A percentile compares a stretch with the other conserved stretches of the same genome.
Evolutionary conservation across 495 filamentous ascomycete genomes (phyloP).

Genomic region (Podospora sp.): DNA sequence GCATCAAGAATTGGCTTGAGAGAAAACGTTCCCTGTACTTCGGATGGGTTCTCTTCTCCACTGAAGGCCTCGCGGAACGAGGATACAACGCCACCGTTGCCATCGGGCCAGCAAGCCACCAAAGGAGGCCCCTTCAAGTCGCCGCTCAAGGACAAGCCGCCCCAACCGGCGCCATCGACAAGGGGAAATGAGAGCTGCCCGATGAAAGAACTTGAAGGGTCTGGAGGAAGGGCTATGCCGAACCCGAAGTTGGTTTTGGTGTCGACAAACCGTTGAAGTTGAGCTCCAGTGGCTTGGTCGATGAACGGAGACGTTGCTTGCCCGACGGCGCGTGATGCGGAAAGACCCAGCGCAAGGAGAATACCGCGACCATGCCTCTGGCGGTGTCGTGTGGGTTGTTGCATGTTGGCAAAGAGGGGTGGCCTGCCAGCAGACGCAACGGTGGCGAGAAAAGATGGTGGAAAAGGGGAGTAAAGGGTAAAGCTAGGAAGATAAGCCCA

Average conservation of each 20-base stretch:
- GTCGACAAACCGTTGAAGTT: constrained; percentile 38
- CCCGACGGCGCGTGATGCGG: constrained; percentile 16
- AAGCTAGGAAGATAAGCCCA: neutral
- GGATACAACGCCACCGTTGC: constrained; percentile 21
- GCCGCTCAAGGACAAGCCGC: constrained; percentile 28
- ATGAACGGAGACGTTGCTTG: constrained; percentile 29
- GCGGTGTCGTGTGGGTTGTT: neutral
- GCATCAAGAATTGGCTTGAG: constrained; percentile 24
- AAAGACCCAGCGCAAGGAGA: constrained; percentile 7
- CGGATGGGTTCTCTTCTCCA: constrained; percentile 33
- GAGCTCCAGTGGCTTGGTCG: constrained; percentile 31
- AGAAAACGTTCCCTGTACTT: constrained; percentile 23
- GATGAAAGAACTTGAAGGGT: constrained; percentile 31
- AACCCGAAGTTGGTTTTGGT: constrained; percentile 28
- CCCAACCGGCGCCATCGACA: constrained; percentile 31
- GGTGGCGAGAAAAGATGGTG: neutral
- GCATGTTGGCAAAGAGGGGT: neutral
- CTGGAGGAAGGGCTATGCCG: constrained; percentile 31
- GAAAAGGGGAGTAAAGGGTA: neutral
- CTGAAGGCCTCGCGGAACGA: constrained; percentile 30
- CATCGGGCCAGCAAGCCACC: constrained; percentile 29
- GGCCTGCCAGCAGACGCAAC: neutral
- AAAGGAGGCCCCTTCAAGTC: constrained; percentile 28
- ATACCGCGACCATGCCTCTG: neutral
- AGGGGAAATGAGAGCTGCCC: constrained; percentile 33